A percentile compares a stretch with the other conserved stretches of the same genome.
Evolutionary conservation across 768 basidiomycete species (phyloP).

Genomic region (Dictyophora rubrovolvata): DNA sequence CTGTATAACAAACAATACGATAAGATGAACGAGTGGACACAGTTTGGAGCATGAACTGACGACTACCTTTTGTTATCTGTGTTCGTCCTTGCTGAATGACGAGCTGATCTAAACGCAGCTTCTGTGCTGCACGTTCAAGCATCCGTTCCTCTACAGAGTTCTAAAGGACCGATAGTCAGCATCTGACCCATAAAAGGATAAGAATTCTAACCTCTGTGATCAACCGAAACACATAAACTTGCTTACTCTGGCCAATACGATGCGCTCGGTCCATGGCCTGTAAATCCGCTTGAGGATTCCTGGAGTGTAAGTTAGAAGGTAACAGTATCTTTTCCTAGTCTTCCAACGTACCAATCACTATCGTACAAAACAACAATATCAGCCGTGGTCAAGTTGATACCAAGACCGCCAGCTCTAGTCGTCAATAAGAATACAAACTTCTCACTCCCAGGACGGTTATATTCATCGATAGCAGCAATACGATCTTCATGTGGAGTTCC

Average conservation of each 20-base stretch:
- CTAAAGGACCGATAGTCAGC: conserved; percentile 12
- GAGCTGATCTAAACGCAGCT: conserved; percentile 86
- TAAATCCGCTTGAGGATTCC: conserved; percentile 98
- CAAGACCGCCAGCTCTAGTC: conserved; percentile 92
- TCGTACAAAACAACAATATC: conserved; percentile 95
- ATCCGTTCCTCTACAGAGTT: conserved; percentile 94
- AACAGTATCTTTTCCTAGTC: not conserved
- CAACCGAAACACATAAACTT: conserved; percentile 96
- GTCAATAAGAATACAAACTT: conserved; percentile 96
- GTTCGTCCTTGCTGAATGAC: conserved; percentile 94
- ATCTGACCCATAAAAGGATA: not conserved
- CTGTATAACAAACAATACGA: conserved; percentile 26
- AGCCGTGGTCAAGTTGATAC: conserved; percentile 92
- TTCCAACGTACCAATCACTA: conserved; percentile 72
- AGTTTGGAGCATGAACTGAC: not conserved
- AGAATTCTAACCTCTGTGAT: conserved; percentile 54
- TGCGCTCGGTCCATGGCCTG: conserved; percentile 99
- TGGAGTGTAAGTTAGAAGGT: conserved; percentile 19
- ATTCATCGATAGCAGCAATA: conserved; percentile 92
- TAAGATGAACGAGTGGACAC: not conserved
- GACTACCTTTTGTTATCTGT: conserved; percentile 64
- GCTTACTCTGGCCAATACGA: conserved; percentile 94
- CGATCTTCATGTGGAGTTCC: conserved; percentile 95
- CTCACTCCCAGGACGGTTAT: conserved; percentile 88
- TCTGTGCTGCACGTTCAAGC: conserved; percentile 91